Conservation (phyloP, 2,329 filamentous ascomycete species). For the Fusarium pseudocircinatum region DNA sequence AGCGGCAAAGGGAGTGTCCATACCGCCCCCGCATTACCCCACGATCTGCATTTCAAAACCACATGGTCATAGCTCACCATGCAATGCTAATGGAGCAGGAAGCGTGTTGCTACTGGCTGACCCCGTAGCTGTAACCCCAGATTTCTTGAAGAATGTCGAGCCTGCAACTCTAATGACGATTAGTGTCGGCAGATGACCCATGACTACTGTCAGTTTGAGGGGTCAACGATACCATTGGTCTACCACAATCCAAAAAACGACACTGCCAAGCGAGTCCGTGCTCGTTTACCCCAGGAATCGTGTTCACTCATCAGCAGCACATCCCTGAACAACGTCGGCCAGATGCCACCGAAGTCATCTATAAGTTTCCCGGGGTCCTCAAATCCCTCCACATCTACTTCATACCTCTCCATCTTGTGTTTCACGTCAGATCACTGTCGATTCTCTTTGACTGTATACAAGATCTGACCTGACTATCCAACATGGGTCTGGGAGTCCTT, state of each 20-base stretch:
- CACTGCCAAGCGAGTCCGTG: rapidly evolving
- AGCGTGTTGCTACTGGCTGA: rapidly evolving
- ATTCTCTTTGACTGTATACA: rapidly evolving
- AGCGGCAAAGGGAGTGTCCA: background rate
- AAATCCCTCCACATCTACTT: rapidly evolving
- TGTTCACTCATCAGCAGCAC: rapidly evolving
- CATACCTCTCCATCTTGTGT: rapidly evolving
- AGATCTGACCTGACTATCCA: background rate
- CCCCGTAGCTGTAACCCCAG: background rate
- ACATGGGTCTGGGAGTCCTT: background rate
- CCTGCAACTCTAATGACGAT: background rate
- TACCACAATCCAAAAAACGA: rapidly evolving
- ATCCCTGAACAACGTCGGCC: rapidly evolving
- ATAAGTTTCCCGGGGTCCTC: background rate
- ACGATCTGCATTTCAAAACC: background rate
- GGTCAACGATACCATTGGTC: background rate
- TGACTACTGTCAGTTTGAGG: no score
- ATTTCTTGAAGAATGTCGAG: no score
- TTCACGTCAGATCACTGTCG: background rate
- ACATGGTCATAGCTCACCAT: background rate
- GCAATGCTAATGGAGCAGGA: rapidly evolving
- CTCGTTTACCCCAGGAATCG: background rate
- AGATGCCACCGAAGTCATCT: rapidly evolving
- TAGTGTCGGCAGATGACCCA: background rate
- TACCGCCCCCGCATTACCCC: background rate